Evolutionary conservation across 2,329 filamentous ascomycete genomes (phyloP), one percentile per base, ranked within the genome.

Genomic region (Stagonosporopsis tanaceti): DNA sequence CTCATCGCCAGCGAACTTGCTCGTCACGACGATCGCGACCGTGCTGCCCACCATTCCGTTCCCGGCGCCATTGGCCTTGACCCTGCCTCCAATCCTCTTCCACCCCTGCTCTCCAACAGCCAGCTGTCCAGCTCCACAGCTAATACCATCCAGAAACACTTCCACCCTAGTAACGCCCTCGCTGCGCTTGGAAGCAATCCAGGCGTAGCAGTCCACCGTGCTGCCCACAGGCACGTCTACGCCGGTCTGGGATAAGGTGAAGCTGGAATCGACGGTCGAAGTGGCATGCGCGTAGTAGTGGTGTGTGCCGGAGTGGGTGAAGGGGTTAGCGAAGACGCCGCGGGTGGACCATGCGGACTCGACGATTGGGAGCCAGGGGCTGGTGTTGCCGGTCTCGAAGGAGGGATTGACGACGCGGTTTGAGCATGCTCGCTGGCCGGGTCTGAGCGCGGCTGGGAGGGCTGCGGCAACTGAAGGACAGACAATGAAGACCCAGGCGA

Each of bases 391-490:
- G 28, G 47, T 28, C 4, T 57, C 53, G 37, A 57, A 57, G 17
- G 53, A 57, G 3, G 53, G 53, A 28, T 57, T 57, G 14, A 1
- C 5, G 30, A 57, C 47, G 25, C 40, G 20, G 42, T 57, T 57
- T 8, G 22, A 30, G 42, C 53, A 56, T 1, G 46, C 20, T 15
- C 40, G 47, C 4, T 35, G 34, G 15, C 5, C 11, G 28, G 15
- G 20, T 2, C 28, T 47, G 35, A n/a, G 24, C 27, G 17, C 15
- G 34, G 40, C 17, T 44, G 52, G 45, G 20, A 55, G 39, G 20
- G 39, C 45, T 15, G 38, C 20, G 17, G 30, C 15, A 6, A n/a
- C 24, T 7, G 28, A 12, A 7, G 24, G 14, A 28, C 41, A 32
- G 38, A 20, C 20, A 25, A 42, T 8, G 11, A 48, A 32, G 22